phyloP scores from a whole-genome alignment of 2,329 filamentous ascomycete species.

The Pseudogymnoascus sp. region DNA sequence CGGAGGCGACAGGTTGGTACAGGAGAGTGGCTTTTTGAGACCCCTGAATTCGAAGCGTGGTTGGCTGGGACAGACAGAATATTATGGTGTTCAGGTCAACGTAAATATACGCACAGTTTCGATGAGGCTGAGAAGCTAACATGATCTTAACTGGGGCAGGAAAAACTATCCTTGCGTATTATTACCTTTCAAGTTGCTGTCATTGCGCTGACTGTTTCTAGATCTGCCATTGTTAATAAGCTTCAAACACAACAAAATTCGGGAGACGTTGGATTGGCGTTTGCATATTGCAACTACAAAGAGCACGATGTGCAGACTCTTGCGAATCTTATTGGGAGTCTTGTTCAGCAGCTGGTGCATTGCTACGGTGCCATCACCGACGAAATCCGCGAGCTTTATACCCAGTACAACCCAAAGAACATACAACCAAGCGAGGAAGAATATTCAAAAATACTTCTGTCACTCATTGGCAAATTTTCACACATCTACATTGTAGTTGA shows the following conservation, averaged over 20 bases:
- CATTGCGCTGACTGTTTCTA: neutral
- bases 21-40: neutral
- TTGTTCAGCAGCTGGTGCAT: constrained; percentile 25
- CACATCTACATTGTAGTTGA: constrained; percentile 18
- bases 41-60: neutral
- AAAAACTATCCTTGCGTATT: neutral
- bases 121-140: neutral
- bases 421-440: constrained; percentile 10
- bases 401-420: neutral
- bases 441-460: constrained; percentile 14
- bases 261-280: constrained; percentile 25
- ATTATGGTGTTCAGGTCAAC: neutral
- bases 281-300: constrained; percentile 32
- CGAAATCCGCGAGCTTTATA: neutral
- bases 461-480: constrained; percentile 14
- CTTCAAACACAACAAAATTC: neutral
- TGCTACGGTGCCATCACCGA: neutral
- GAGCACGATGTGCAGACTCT: constrained; percentile 23
- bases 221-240: constrained; percentile 11
- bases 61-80: neutral
- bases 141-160: neutral
- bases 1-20: neutral
- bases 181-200: neutral
- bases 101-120: neutral
- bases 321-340: constrained; percentile 15